Evolutionary conservation across 345 rosid species (phyloP), one percentile per base, ranked within the genome.

Genomic region (Eucalyptus sp.): DNA sequence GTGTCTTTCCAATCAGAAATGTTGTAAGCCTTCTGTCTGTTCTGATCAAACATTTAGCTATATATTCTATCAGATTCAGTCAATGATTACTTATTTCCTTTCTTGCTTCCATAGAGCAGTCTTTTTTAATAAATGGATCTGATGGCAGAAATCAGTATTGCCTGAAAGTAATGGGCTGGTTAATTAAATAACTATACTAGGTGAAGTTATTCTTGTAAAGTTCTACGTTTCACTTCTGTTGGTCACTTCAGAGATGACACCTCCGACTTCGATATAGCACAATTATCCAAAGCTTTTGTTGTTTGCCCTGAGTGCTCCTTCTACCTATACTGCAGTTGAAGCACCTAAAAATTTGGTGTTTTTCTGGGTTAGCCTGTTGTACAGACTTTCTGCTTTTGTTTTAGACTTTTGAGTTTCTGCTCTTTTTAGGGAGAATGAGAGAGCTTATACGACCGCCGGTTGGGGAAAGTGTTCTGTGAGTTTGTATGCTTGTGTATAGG

Each of bases 1-100:
- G 99, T 90, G 96, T 96, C 93, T 96, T 96, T 93, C 97, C 96
- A 51, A 94, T 97, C 10, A 98, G 98, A 71, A 95, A 95, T 94
- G 91, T 96, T 91, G 99, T 97, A 93, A 96, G 92, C n/a, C 87
- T 18, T 62, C 20, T 4, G 20, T n/a, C 15, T 18, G 41, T 41
- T 41, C 4, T n/a, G 37, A 64, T 64, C 37, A 29, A 7, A 15
- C n/a, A 31, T 64, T n/a, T 64, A 14, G 18, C 20, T n/a, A 22
- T 85, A 85, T 85, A 49, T 29, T 85, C 68, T 68, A 41, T 41
- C 52, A 5, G 54, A 87, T 62, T 80, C 22, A 64, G 52, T 86
- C 66, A 50, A 50, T 56, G 64, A 87, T 10, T 25, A 14, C 50
- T 60, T 50, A 24, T 60, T 50, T 17, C 46, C 83, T 87, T 17